A percentile compares a stretch with the other conserved stretches of the same genome.
phyloP scores from a whole-genome alignment of 305 asterid genomes.

The Plantago coronopus region DNA sequence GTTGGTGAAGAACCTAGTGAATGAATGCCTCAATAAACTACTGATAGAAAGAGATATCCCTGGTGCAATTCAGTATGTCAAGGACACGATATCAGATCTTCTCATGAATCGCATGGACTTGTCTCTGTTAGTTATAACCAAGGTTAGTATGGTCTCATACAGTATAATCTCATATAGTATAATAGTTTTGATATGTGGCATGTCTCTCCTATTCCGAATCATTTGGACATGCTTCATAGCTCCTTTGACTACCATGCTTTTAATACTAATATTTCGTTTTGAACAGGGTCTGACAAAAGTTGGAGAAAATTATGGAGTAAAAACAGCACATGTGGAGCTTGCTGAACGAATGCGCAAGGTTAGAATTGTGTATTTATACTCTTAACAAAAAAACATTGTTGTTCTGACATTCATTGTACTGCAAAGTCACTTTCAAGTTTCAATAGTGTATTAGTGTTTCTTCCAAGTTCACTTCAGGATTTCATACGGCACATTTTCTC shows the following conservation, averaged over 20 bases:
- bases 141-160: conserved; percentile 44
- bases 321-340: conserved; percentile 96
- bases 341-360: conserved; percentile 99
- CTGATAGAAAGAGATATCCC: conserved; percentile 88
- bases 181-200: background rate
- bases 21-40: conserved; percentile 87
- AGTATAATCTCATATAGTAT: background rate
- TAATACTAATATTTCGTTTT: conserved; percentile 24
- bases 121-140: conserved; percentile 95
- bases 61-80: conserved; percentile 93
- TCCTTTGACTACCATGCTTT: conserved; percentile 15
- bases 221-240: conserved; percentile 10
- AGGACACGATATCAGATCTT: conserved; percentile 93
- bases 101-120: conserved; percentile 98
- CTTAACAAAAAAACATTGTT: conserved; percentile 17
- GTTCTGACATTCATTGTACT: conserved; percentile 8
- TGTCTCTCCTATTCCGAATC: conserved; percentile 11
- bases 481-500: too few relatives aligned
- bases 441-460: too few relatives aligned
- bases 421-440: background rate
- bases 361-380: conserved; percentile 21
- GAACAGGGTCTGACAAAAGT: conserved; percentile 91
- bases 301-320: conserved; percentile 96
- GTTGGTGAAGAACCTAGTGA: conserved; percentile 90
- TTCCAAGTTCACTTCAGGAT: background rate